These are phyloP conservation scores for Nidularia pulvinata DNA, from an alignment of 768 basidiomycete species.

Conservation along the genomic window DNA sequence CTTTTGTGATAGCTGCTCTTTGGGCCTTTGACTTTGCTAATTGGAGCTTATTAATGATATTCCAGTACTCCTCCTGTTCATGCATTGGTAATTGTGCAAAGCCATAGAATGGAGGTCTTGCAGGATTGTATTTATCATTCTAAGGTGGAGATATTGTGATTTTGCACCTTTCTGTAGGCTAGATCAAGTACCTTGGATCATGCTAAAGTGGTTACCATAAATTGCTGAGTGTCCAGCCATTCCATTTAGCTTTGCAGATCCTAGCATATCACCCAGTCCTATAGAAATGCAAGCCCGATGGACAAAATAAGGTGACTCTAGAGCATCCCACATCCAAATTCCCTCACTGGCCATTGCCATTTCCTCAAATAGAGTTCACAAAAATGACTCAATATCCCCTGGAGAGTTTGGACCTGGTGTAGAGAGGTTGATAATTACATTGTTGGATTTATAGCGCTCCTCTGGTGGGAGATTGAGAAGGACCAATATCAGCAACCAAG, in stretches of 20 bases:
- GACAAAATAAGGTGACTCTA: slow-evolving; percentile 19
- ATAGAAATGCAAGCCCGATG: slow-evolving; percentile 11
- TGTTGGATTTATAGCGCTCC: slow-evolving; percentile 8
- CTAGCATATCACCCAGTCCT: slow-evolving; percentile 26
- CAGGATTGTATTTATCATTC: slow-evolving; percentile 17
- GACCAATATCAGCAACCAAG: slow-evolving; percentile 11
- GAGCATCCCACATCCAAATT: slow-evolving; percentile 29
- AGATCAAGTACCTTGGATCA: slow-evolving; percentile 18
- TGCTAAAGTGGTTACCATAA: slow-evolving; percentile 23
- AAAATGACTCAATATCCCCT: slow-evolving; percentile 15
- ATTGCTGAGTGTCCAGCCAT: slow-evolving; percentile 21
- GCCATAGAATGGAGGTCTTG: slow-evolving; percentile 13
- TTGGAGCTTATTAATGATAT: slow-evolving; percentile 12
- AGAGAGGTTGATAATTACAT: slow-evolving; percentile 10
- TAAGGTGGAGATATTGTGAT: slow-evolving; percentile 21
- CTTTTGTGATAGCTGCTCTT: slow-evolving; percentile 11
- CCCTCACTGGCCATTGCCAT: slow-evolving; percentile 20
- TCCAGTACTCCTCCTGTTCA: slow-evolving; percentile 16
- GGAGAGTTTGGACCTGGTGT: slow-evolving; percentile 15
- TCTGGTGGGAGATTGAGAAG: slow-evolving; percentile 13
- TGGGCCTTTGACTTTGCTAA: slow-evolving; percentile 8
- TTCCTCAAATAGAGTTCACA: slow-evolving; percentile 20
- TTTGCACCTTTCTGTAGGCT: slow-evolving; percentile 13
- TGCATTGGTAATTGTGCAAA: slow-evolving; percentile 16
- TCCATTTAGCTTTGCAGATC: slow-evolving; percentile 26